Evolutionary conservation across 2,329 filamentous ascomycete genomes (phyloP), one percentile per base, ranked within the genome.

Genomic region (Aschersonia sp.): DNA sequence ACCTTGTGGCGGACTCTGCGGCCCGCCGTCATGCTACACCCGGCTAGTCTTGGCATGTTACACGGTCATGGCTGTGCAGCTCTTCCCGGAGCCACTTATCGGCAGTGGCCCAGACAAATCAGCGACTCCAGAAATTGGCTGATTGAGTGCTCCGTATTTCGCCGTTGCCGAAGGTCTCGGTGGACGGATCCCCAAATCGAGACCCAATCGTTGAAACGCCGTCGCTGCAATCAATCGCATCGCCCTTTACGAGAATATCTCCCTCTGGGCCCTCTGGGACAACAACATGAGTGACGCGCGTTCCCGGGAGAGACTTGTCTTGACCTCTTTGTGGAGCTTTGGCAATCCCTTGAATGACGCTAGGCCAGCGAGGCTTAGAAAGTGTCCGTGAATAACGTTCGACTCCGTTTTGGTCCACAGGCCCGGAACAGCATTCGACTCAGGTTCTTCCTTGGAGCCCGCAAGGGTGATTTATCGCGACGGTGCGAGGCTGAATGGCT

Each of bases 371-470:
- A 43, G 28, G 44, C 30, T 35, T 31, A 44, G 30, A 35, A 5
- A 32, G 12, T 12, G 40, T 46, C 40, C 38, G 45, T 42, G 20
- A 10, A 30, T 38, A 41, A 31, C 9, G 45, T n/a, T 42, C 20
- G 32, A n/a, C 44, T 32, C 30, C 32, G 28, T 29, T 40, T 12
- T 30, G 40, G 40, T 40, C 40, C 40, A 38, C 40, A n/a, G 10
- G 40, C 38, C 10, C 45, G 45, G 40, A 47, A 43, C 45, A 42
- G 46, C 41, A 40, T 38, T 44, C 41, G 31, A 38, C 41, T 44
- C 41, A 40, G 43, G 47, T 12, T 12, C 47, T 35, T 41, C 42
- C 10, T 20, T 42, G 12, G 12, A 12, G 32, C 7, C 32, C 32
- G 32, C 32, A 38, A 38, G 32, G 32, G 32, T 38, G 32, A 12